Conservation (phyloP, 768 basidiomycete species). For the Termitomyces sp. region DNA sequence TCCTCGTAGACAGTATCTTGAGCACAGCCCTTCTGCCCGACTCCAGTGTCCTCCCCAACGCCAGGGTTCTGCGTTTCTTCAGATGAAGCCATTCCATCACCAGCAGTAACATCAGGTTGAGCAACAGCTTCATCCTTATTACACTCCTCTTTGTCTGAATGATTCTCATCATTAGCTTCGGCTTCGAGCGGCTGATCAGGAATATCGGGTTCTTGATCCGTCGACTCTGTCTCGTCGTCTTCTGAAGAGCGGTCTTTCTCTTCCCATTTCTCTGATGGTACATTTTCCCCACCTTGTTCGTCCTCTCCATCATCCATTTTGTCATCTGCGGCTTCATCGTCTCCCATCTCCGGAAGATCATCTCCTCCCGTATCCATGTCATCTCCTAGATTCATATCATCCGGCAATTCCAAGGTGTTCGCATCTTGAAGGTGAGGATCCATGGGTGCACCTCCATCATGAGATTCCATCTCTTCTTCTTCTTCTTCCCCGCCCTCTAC, state of each 20-base stretch:
- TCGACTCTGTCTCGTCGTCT: conserved; percentile 21
- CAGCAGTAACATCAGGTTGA: conserved; percentile 38
- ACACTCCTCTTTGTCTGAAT: conserved; percentile 23
- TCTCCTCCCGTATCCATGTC: conserved; percentile 28
- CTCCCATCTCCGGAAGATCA: conserved; percentile 19
- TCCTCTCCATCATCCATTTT: conserved; percentile 26
- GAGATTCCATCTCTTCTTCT: conserved; percentile 36
- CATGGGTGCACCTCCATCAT: conserved; percentile 58
- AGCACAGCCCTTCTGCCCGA: conserved; percentile 25
- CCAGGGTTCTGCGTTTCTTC: conserved; percentile 24
- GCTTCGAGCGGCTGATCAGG: conserved; percentile 18
- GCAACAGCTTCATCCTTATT: conserved; percentile 28
- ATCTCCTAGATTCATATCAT: conserved; percentile 67
- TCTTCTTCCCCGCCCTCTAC: conserved; percentile 33
- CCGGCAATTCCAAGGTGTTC: conserved; percentile 81
- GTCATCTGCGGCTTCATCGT: conserved; percentile 25
- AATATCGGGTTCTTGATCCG: conserved; percentile 22
- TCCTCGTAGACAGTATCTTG: conserved; percentile 24
- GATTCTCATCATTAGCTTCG: conserved; percentile 18
- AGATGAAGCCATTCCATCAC: conserved; percentile 31
- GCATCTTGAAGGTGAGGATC: conserved; percentile 76
- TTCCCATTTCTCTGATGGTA: conserved; percentile 13
- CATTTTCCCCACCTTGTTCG: conserved; percentile 20
- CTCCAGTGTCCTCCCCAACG: conserved; percentile 23
- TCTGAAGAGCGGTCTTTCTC: conserved; percentile 18